These are phyloP conservation scores for Phaeosphaeria sp. DNA, from an alignment of 2,329 filamentous ascomycete species.

Conservation along the genomic window DNA sequence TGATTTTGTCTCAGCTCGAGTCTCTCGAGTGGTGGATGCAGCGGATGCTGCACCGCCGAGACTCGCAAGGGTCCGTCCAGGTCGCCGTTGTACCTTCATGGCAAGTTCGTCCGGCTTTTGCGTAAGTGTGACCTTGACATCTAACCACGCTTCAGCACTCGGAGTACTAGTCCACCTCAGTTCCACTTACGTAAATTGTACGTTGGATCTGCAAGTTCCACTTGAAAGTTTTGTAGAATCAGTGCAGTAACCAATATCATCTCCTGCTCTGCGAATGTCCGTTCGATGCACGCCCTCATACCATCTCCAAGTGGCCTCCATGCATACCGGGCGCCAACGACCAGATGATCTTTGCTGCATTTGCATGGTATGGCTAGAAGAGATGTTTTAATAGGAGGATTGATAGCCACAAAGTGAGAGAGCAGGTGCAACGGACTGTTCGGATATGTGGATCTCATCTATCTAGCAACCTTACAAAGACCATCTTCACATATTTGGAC, in stretches of 20 bases:
- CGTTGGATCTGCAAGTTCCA: slow-evolving; percentile 66
- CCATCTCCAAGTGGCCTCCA: slow-evolving; percentile 74
- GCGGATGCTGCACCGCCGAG: background rate
- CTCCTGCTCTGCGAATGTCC: slow-evolving; percentile 79
- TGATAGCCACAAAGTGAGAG: too few species aligned
- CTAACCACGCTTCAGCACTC: slow-evolving; percentile 43
- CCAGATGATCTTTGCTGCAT: too few species aligned
- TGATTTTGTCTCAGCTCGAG: slow-evolving; percentile 56
- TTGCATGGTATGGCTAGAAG: too few species aligned
- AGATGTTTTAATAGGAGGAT: too few species aligned
- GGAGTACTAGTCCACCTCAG: too few species aligned
- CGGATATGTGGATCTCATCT: too few species aligned
- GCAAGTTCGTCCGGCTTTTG: background rate
- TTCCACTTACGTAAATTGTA: slow-evolving; percentile 48
- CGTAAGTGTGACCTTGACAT: background rate
- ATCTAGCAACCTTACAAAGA: too few species aligned
- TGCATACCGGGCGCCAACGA: background rate
- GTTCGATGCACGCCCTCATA: slow-evolving; percentile 72
- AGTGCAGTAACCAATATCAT: slow-evolving; percentile 29
- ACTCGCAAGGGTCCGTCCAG: background rate
- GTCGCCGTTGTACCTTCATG: background rate
- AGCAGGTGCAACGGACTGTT: too few species aligned
- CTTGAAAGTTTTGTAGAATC: slow-evolving; percentile 74
- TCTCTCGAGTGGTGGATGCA: background rate
- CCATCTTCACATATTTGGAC: too few species aligned